Evolutionary conservation across 2,329 filamentous ascomycete genomes (phyloP).

Genomic region (Pyrenophora tritici-repentis): DNA sequence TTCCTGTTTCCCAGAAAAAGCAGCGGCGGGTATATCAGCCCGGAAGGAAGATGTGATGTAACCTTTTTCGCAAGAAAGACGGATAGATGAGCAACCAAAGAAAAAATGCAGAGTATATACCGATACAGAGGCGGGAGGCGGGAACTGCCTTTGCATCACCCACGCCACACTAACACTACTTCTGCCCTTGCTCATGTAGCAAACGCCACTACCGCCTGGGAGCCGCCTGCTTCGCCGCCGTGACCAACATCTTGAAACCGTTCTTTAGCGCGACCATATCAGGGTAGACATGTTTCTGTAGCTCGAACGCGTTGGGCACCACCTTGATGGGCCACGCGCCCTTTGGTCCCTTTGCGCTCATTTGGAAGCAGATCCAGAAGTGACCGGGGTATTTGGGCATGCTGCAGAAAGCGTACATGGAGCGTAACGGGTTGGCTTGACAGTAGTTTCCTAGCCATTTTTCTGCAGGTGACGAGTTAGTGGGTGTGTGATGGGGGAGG

Average conservation of each 20-base stretch:
- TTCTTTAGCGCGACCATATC: conserved; percentile 96
- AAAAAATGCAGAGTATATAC: too few species aligned
- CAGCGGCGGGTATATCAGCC: too few species aligned
- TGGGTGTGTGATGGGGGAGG: not conserved
- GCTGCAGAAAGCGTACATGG: conserved; percentile 94
- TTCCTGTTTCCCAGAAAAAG: too few species aligned
- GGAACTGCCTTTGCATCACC: too few species aligned
- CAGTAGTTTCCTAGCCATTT: conserved; percentile 96
- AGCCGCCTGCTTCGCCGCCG: conserved; percentile 14
- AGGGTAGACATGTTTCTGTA: conserved; percentile 86
- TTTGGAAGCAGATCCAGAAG: conserved; percentile 96
- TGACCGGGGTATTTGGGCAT: conserved; percentile 91
- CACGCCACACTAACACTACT: too few species aligned
- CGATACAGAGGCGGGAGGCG: too few species aligned
- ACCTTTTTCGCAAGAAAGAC: too few species aligned
- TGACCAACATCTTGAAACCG: conserved; percentile 87
- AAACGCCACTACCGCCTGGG: conserved; percentile 8
- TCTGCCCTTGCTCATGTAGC: too few species aligned
- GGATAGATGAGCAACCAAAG: too few species aligned
- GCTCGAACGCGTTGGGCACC: conserved; percentile 89
- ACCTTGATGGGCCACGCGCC: conserved; percentile 86
- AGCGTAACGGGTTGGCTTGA: conserved; percentile 91
- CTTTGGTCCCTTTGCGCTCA: conserved; percentile 73
- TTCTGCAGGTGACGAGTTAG: conserved; percentile 59
- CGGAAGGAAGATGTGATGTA: too few species aligned